These are phyloP conservation scores for Chiua virens DNA, from an alignment of 768 basidiomycete species.

Conservation along the genomic window DNA sequence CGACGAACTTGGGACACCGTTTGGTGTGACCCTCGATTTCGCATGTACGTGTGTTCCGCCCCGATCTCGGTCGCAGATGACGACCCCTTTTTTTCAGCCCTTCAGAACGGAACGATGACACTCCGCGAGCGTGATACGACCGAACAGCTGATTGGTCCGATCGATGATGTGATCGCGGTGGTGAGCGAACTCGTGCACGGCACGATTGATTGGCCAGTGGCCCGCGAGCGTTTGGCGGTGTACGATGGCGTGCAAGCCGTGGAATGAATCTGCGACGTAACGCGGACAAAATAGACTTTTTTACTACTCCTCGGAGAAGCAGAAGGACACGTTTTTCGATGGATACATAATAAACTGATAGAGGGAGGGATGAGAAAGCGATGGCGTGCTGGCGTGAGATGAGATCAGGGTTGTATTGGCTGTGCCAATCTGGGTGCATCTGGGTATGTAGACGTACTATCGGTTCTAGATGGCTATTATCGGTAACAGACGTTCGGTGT, in stretches of 20 bases:
- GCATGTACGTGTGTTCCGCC: slow-evolving; percentile 51
- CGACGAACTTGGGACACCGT: slow-evolving; percentile 98
- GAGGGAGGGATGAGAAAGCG: too few species aligned
- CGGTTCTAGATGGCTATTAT: too few species aligned
- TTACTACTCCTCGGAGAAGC: slow-evolving; percentile 14
- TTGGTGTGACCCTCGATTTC: slow-evolving; percentile 94
- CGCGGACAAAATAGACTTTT: slow-evolving; percentile 3
- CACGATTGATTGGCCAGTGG: slow-evolving; percentile 72
- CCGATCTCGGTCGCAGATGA: neutral
- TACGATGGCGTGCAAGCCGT: slow-evolving; percentile 93
- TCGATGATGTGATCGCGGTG: slow-evolving; percentile 85
- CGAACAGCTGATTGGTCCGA: slow-evolving; percentile 83
- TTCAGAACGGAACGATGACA: slow-evolving; percentile 92
- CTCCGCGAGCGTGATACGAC: slow-evolving; percentile 95
- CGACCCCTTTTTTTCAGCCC: slow-evolving; percentile 38
- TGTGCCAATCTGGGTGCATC: neutral
- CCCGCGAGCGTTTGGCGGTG: slow-evolving; percentile 63
- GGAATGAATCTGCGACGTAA: slow-evolving; percentile 33
- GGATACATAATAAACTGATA: too few species aligned
- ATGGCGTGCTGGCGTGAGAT: neutral
- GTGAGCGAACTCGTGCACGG: slow-evolving; percentile 80
- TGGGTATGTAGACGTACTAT: too few species aligned
- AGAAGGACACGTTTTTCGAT: too few species aligned
- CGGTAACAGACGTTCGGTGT: too few species aligned
- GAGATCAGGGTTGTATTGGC: neutral